phyloP scores from a whole-genome alignment of 148 eudicot species.

The Bassia scoparia region DNA sequence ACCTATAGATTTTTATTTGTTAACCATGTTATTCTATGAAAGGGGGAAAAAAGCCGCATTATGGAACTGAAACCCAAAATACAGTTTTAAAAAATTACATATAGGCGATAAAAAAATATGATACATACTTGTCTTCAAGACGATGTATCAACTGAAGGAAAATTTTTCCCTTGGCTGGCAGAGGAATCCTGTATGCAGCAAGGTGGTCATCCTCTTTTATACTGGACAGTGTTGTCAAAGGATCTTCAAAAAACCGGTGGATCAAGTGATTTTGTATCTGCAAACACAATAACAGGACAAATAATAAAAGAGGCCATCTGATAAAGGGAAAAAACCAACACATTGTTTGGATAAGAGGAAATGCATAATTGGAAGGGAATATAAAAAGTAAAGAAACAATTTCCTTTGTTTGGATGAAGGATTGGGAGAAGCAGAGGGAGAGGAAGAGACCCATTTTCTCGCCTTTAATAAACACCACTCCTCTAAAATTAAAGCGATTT shows the following conservation, averaged over 20 bases:
- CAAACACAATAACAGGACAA: constrained; percentile 1
- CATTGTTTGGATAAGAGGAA: no score
- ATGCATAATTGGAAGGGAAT: no score
- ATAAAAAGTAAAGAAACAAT: no score
- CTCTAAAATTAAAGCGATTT: no score
- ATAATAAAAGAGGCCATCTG: not conserved
- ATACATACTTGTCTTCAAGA: constrained; percentile 73
- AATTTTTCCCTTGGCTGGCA: constrained; percentile 48
- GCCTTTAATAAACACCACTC: no score
- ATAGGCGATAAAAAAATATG: not conserved
- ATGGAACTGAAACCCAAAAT: not conserved
- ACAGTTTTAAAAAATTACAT: not conserved
- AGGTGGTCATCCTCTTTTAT: constrained; percentile 89
- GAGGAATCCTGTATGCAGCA: constrained; percentile 88
- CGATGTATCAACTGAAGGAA: constrained; percentile 89
- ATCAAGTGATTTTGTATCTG: constrained; percentile 82
- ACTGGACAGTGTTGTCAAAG: constrained; percentile 60
- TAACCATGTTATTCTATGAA: no score
- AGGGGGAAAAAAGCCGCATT: not conserved
- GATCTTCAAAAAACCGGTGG: constrained; percentile 84
- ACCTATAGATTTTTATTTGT: no score
- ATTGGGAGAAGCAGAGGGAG: no score
- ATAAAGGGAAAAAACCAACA: not conserved
- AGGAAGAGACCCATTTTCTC: no score
- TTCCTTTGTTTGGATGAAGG: no score